A percentile compares a stretch with the other conserved stretches of the same genome.
These are phyloP conservation scores for Microcyclosporella mali DNA, from an alignment of 2,329 filamentous ascomycete species.

Conservation along the genomic window DNA sequence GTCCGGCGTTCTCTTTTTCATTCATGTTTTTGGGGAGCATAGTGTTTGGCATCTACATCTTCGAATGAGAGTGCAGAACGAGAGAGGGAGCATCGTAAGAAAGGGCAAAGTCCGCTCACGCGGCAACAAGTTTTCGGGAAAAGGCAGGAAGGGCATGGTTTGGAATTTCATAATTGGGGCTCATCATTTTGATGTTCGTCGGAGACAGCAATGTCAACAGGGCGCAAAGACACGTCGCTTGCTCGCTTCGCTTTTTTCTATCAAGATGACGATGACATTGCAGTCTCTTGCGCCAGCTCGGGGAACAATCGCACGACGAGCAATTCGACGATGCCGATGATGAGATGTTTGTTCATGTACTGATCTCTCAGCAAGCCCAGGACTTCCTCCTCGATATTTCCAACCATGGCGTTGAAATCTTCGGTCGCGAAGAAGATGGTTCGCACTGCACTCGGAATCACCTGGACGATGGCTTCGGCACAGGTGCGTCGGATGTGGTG, in stretches of 20 bases:
- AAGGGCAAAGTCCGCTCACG: conserved; percentile 17
- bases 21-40: too few relatives aligned
- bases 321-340: conserved; percentile 76
- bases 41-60: too few relatives aligned
- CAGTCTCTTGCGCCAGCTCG: conserved; percentile 53
- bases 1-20: too few relatives aligned
- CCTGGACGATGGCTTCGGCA: conserved; percentile 51
- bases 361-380: conserved; percentile 71
- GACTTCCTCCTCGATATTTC: conserved; percentile 42
- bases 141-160: too few relatives aligned
- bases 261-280: background rate
- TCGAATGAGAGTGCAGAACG: too few relatives aligned
- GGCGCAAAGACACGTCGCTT: too few relatives aligned
- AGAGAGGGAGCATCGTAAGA: too few relatives aligned
- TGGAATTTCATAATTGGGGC: too few relatives aligned
- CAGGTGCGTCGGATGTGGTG: conserved; percentile 60
- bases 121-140: conserved; percentile 10
- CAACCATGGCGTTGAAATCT: conserved; percentile 31
- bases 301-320: conserved; percentile 77
- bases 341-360: conserved; percentile 88
- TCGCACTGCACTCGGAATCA: conserved; percentile 43
- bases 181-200: too few relatives aligned
- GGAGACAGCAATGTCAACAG: too few relatives aligned
- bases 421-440: conserved; percentile 38
- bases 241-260: too few relatives aligned